Base-by-base conservation (phyloP, 2,329 filamentous ascomycete genomes). In the Gliomastix tumulicola region DNA sequence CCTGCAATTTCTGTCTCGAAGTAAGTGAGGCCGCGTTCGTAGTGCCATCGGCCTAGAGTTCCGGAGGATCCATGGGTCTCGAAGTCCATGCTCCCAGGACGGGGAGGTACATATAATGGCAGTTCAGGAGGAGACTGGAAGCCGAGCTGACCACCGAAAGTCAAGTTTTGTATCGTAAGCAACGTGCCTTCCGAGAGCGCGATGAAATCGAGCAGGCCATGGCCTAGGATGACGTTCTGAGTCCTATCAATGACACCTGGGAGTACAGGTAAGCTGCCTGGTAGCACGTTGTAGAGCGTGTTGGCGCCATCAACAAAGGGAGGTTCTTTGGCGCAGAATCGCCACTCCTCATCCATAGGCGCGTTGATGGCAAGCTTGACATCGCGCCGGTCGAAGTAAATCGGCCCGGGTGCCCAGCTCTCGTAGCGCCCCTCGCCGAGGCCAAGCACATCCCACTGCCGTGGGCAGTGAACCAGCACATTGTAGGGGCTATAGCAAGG, bases 401-500 rank as follows among this genome's bases (percentile, higher is more conserved):
- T 62, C 0, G 57, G 55, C 0, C 45, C 43, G 11, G 76, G 69
- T 6, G 80, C 51, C 1, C 69, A 28, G 25, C n/a, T 28, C 7
- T 28, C 8, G 2, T 4, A 28, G n/a, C 25, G 10, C 17, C n/a
- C 25, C 25, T 79, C 79, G 1, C 83, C 82, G 62, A 83, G 83
- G 25, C 81, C 82, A 4, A 88, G 68, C 0, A 86, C 62, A 45
- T 88, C 82, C 74, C 76, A 87, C 7, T 79, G 66, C 7, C 83
- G 47, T 1, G 86, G 86, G 53, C 86, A 92, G 11, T 79, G 83
- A 5, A 76, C 79, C 3, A 75, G 75, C 12, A 90, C 73, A 35
- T 84, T 75, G 59, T 90, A 92, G 10, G 85, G 64, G 54, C 88
- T 78, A 60, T 84, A 94, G 64, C 87, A 92, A 0, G 86, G 86